These are phyloP conservation scores for Candida sojae DNA, from an alignment of 1,139 yeast species.

Conservation along the genomic window DNA sequence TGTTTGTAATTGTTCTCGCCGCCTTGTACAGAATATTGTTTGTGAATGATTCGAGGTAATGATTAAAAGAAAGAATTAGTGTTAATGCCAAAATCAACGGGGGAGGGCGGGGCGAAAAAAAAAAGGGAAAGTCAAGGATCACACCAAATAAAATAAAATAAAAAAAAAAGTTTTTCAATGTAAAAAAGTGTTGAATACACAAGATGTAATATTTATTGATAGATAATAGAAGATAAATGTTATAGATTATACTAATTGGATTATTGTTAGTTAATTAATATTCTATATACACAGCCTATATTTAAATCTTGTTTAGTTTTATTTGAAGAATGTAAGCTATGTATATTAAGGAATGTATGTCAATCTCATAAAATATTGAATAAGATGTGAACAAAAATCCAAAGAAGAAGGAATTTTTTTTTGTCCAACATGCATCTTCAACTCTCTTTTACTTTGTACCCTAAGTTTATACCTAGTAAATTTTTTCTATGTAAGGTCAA, in stretches of 20 bases:
- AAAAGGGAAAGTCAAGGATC: background rate
- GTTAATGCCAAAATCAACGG: background rate
- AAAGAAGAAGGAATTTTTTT: background rate
- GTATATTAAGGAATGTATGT: too few species aligned
- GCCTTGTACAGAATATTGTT: background rate
- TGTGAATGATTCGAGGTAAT: background rate
- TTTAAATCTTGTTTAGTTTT: too few species aligned
- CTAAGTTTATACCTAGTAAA: too few species aligned
- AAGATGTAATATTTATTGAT: too few species aligned
- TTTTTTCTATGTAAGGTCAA: too few species aligned
- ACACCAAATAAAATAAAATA: background rate
- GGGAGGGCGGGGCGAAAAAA: background rate
- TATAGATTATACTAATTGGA: too few species aligned
- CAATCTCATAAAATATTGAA: too few species aligned
- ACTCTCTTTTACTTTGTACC: too few species aligned
- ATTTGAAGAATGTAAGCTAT: too few species aligned
- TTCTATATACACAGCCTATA: too few species aligned
- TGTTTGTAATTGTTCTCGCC: background rate
- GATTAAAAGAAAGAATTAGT: background rate
- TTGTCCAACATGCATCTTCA: conserved; percentile 1
- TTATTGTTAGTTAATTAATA: too few species aligned
- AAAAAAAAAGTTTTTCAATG: background rate
- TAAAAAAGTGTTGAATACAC: background rate
- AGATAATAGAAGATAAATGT: too few species aligned
- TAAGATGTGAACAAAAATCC: background rate